Evolutionary conservation across 805 yeast species (phyloP).

Genomic region (Metschnikowia gelsemii): DNA sequence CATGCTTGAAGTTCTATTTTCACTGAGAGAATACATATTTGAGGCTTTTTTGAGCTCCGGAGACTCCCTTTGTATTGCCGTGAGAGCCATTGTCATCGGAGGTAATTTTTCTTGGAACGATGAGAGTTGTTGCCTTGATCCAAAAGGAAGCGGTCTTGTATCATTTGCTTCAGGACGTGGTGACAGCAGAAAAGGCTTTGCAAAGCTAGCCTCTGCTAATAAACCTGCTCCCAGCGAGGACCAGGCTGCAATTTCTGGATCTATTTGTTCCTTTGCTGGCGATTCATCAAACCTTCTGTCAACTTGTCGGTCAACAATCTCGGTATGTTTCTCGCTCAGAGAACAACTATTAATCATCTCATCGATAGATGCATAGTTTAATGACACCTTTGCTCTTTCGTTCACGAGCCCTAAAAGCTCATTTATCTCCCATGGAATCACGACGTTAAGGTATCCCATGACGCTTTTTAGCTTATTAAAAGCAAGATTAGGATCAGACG

Average conservation of each 20-base stretch:
- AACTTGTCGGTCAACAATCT: not conserved
- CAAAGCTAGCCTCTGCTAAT: not conserved
- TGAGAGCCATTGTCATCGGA: constrained; percentile 11
- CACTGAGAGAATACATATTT: constrained; percentile 3
- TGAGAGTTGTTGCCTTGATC: not conserved
- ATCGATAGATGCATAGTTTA: constrained; percentile 54
- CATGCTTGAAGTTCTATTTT: constrained; percentile 12
- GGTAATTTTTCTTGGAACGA: constrained; percentile 16
- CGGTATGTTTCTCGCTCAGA: constrained; percentile 36
- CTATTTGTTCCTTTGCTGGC: not conserved
- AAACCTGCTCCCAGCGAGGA: not conserved
- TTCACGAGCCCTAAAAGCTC: constrained; percentile 52
- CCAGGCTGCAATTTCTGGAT: not conserved
- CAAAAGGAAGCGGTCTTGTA: not conserved
- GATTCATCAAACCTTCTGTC: not conserved
- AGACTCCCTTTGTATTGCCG: constrained; percentile 4
- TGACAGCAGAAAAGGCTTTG: not conserved
- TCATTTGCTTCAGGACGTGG: not conserved
- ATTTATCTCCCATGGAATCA: constrained; percentile 57
- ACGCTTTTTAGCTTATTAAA: constrained; percentile 45
- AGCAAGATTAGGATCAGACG: constrained; percentile 25
- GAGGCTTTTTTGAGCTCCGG: not conserved
- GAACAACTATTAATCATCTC: constrained; percentile 62
- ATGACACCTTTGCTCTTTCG: constrained; percentile 41
- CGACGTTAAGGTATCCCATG: constrained; percentile 50